These are phyloP conservation scores for Nicotiana undulata DNA, from an alignment of 257 asterid species.

Conservation along the genomic window DNA sequence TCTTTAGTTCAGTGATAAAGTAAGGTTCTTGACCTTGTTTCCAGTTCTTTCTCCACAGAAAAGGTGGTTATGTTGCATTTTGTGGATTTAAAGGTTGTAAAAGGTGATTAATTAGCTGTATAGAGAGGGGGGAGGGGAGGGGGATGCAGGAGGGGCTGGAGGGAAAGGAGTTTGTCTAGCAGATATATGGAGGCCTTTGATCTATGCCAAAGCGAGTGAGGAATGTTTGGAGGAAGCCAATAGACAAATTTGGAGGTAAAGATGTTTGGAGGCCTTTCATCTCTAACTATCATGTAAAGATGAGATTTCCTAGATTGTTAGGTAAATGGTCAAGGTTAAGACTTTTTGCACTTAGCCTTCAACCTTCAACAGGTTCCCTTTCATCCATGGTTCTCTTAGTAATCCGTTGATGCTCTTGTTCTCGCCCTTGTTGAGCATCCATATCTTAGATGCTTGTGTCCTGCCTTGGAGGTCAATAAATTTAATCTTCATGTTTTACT, in stretches of 20 bases:
- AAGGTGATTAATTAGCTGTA: background rate
- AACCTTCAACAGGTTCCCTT: background rate
- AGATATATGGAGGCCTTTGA: background rate
- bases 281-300: background rate
- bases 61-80: background rate
- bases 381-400: background rate
- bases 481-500: background rate
- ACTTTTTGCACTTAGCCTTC: background rate
- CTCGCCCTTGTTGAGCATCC: background rate
- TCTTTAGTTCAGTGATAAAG: background rate
- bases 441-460: background rate
- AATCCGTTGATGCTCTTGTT: background rate
- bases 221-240: background rate
- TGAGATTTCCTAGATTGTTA: background rate
- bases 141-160: too few species aligned
- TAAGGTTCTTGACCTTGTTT: background rate
- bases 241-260: background rate
- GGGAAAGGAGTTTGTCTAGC: background rate
- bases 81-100: background rate
- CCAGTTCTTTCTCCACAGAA: background rate
- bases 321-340: background rate
- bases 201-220: background rate
- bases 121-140: background rate
- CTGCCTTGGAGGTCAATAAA: background rate
- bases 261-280: background rate